phyloP scores from a whole-genome alignment of 345 rosid species.

The rapeseed (Brassica napus) region Da-Ae NC_063434.1:8064501-8065000 shows the following conservation, averaged over 20 bases:
- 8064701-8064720: not conserved
- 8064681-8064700: not conserved
- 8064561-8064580: not conserved
- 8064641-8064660: not conserved
- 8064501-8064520: not conserved
- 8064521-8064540: not conserved
- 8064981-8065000: not conserved
- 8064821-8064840: not conserved
- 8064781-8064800: not conserved
- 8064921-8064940: slow-evolving; percentile 1
- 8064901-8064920: not conserved
- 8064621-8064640: not conserved
- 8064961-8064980: not conserved
- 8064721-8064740: not conserved
- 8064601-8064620: not conserved
- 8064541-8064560: not conserved
- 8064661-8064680: not conserved
- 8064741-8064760: not conserved
- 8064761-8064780: not conserved
- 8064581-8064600: not conserved
- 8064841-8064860: not conserved
- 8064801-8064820: not conserved
- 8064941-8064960: slow-evolving; percentile 19
- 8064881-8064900: not conserved
- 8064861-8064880: not conserved